Evolutionary conservation across 169 alveolate species (phyloP).

Genomic region (Amoebophrya sp.): DNA sequence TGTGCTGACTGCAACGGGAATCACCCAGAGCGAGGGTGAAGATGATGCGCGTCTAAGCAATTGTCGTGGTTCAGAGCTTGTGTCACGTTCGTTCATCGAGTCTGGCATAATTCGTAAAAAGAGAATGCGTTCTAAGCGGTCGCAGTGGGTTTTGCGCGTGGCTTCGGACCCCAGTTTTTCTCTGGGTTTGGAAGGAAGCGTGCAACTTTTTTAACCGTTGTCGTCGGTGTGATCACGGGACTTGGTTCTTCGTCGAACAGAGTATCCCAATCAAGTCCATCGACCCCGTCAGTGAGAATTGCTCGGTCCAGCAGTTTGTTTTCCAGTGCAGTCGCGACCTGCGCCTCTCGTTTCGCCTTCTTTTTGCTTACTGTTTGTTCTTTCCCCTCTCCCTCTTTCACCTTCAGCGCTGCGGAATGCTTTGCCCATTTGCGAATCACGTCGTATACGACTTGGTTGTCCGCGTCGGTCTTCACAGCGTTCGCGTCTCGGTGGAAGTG

Average conservation of each 20-base stretch:
- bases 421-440: slow-evolving; percentile 61
- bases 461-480: slow-evolving; percentile 70
- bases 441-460: slow-evolving; percentile 63
- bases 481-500: slow-evolving; percentile 75
- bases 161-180: slow-evolving; percentile 3
- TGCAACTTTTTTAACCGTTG: background rate
- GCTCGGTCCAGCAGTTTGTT: background rate
- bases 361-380: background rate
- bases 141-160: background rate
- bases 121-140: no score
- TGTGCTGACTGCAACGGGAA: no score
- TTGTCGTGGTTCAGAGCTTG: no score
- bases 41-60: no score
- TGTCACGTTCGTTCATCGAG: no score
- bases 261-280: background rate
- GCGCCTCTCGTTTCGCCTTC: background rate
- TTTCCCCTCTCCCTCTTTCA: background rate
- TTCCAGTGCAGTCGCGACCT: background rate
- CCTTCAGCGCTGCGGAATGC: background rate
- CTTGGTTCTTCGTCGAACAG: background rate
- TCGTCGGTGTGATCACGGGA: no score
- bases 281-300: background rate
- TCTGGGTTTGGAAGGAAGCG: background rate
- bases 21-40: no score
- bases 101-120: no score